These are phyloP conservation scores for Stygiomarasmius scandens DNA, from an alignment of 1,284 basidiomycete species.

Conservation along the genomic window DNA sequence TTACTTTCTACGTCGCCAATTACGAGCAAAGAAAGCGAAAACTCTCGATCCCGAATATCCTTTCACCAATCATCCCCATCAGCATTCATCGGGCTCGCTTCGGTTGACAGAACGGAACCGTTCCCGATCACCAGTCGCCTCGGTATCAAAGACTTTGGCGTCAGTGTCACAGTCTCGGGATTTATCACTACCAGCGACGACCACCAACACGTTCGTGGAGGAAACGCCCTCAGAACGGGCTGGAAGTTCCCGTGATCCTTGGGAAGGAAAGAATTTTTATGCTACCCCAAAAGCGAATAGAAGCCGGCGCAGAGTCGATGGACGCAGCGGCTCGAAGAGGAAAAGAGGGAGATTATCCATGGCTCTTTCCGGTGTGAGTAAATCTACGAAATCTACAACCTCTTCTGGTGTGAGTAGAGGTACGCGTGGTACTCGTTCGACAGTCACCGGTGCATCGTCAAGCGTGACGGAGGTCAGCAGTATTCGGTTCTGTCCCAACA, in stretches of 20 bases:
- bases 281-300: not conserved
- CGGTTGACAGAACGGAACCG: not conserved
- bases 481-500: slow-evolving; percentile 11
- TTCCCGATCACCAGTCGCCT: not conserved
- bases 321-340: not conserved
- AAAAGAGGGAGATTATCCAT: not conserved
- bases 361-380: not conserved
- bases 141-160: no score
- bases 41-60: not conserved
- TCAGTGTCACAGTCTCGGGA: no score
- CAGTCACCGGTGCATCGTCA: slow-evolving; percentile 1
- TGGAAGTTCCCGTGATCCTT: not conserved
- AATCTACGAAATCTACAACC: not conserved
- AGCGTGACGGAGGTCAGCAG: slow-evolving; percentile 7
- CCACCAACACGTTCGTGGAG: no score
- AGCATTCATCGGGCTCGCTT: not conserved
- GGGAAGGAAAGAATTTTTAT: not conserved
- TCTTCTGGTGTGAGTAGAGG: slow-evolving; percentile 1
- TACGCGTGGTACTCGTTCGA: not conserved
- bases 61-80: not conserved
- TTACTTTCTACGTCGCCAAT: slow-evolving; percentile 1
- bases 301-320: not conserved
- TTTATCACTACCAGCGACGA: no score
- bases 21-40: not conserved
- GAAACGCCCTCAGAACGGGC: no score